Percentiles rank a stretch among this genome's conserved stretches.
Evolutionary conservation across 2,329 filamentous ascomycete species (phyloP).

Genomic region (Fusarium abutilonis): DNA sequence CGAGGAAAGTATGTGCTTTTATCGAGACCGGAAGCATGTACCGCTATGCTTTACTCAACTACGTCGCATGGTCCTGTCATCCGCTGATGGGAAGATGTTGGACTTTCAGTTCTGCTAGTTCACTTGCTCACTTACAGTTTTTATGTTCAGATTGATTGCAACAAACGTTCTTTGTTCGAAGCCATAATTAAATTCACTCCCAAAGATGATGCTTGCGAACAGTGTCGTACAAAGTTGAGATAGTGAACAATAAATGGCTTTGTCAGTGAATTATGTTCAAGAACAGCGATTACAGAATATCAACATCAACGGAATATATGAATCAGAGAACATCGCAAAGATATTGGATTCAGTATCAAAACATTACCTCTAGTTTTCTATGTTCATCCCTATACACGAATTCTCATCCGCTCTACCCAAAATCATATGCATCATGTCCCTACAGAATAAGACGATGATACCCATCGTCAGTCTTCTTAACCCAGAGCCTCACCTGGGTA

Average conservation of each 20-base stretch:
- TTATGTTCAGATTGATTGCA: no score
- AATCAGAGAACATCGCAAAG: neutral
- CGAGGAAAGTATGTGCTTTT: no score
- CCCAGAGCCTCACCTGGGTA: neutral
- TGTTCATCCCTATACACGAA: neutral
- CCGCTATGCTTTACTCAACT: no score
- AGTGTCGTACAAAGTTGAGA: neutral
- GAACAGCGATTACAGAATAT: neutral
- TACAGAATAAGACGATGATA: neutral
- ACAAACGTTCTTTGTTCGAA: neutral
- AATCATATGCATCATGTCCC: neutral
- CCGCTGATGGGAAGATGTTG: no score
- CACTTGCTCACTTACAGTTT: no score
- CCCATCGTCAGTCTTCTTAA: slow-evolving; percentile 12
- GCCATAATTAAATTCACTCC: neutral
- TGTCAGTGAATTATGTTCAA: neutral
- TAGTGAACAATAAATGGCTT: neutral
- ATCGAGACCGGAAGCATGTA: no score
- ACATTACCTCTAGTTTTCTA: no score
- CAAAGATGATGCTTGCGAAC: neutral
- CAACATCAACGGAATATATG: no score
- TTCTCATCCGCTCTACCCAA: neutral
- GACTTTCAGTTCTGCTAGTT: no score
- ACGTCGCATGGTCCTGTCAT: no score
- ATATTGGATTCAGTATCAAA: neutral